Percentiles rank a stretch among this genome's conserved stretches.
Conservation (phyloP, 2,329 filamentous ascomycete species). For the Alternaria rosae region DNA sequence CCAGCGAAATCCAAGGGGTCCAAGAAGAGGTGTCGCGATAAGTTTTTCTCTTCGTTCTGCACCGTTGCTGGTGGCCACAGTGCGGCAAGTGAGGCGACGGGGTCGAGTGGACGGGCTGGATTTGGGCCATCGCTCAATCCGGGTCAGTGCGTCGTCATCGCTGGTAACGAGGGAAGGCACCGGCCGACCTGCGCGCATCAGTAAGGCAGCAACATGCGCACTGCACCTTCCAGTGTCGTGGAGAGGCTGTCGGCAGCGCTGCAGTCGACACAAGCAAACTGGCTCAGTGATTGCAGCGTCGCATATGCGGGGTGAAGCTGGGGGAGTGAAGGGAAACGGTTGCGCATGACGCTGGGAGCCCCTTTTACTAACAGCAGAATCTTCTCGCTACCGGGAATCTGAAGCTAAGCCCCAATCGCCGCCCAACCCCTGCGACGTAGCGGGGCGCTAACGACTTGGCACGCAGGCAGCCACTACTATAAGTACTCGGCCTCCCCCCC, state of each 20-base stretch:
- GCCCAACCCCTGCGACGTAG: conserved; percentile 15
- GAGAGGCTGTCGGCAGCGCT: background rate
- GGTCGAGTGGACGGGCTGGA: conserved; percentile 30
- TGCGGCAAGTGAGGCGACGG: conserved; percentile 32
- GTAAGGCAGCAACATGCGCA: conserved; percentile 8
- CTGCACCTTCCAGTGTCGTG: background rate
- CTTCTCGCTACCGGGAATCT: conserved; percentile 38
- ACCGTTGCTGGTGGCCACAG: conserved; percentile 12
- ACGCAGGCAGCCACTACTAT: conserved; percentile 26
- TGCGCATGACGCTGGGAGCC: conserved; percentile 31
- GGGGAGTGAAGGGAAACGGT: conserved; percentile 19
- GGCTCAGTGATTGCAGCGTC: background rate
- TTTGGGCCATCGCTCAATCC: conserved; percentile 24
- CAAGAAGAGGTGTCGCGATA: conserved; percentile 12
- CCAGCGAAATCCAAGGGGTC: background rate
- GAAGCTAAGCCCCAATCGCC: conserved; percentile 20
- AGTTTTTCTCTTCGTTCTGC: conserved; percentile 23
- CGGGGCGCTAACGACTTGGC: conserved; percentile 15
- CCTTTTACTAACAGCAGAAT: conserved; percentile 35
- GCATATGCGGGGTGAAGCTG: conserved; percentile 14
- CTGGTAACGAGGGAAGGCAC: conserved; percentile 18
- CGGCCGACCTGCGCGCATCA: conserved; percentile 13
- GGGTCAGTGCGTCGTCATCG: conserved; percentile 36
- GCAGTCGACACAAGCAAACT: background rate
- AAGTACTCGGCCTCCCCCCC: conserved; percentile 33